These are phyloP conservation scores for Chloris gayana DNA, from an alignment of 176 grass and related monocot genomes.

Conservation along the genomic window DNA sequence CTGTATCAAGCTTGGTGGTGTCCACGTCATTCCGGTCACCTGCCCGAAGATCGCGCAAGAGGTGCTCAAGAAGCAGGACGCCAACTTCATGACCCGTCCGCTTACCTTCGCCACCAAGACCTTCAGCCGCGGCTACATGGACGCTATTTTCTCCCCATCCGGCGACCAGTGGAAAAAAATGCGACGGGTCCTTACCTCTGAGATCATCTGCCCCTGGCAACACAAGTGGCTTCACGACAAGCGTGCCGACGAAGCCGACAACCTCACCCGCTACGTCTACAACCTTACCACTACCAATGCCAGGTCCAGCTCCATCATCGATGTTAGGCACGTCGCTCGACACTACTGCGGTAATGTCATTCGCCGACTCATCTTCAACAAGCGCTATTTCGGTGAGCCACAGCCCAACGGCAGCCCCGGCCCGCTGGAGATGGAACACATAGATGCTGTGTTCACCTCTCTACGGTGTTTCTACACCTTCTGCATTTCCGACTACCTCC, in stretches of 20 bases:
- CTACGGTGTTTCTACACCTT: conserved; percentile 30
- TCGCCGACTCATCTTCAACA: conserved; percentile 39
- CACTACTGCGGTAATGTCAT: conserved; percentile 49
- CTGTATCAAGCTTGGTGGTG: conserved; percentile 43
- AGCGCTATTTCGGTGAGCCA: conserved; percentile 39
- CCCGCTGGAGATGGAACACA: conserved; percentile 38
- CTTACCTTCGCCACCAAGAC: conserved; percentile 36
- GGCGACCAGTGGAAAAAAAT: conserved; percentile 67
- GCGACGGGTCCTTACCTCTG: conserved; percentile 45
- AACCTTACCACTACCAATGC: neutral
- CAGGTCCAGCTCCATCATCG: neutral
- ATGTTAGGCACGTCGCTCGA: conserved; percentile 16
- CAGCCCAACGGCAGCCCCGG: conserved; percentile 25
- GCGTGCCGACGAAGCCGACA: conserved; percentile 41
- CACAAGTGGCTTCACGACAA: conserved; percentile 14
- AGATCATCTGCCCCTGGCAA: conserved; percentile 10
- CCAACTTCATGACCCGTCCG: conserved; percentile 43
- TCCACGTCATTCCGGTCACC: conserved; percentile 44
- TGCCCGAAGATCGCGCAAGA: conserved; percentile 46
- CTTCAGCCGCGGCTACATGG: conserved; percentile 28
- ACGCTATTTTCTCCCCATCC: conserved; percentile 21
- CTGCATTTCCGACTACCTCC: conserved; percentile 49
- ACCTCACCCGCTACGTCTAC: conserved; percentile 35
- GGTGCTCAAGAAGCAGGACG: conserved; percentile 53
- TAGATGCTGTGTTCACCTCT: conserved; percentile 30